A percentile compares a stretch with the other conserved stretches of the same genome.
Conservation (phyloP, 1,139 yeast genomes). For the Kurtzmaniella quercitrusa region DNA sequence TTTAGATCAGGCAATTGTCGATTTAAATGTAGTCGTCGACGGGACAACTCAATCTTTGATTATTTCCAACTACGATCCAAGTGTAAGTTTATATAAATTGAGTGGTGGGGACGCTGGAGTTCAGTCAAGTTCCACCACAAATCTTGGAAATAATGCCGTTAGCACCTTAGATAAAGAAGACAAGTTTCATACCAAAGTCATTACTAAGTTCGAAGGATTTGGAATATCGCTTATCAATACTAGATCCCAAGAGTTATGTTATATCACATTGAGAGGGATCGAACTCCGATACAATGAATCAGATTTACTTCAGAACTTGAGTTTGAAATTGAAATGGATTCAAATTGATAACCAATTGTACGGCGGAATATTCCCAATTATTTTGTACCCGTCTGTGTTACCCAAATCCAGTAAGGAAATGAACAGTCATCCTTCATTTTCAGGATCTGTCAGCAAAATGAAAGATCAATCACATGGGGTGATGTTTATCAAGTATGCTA, state of each 20-base stretch:
- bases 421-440: constrained; percentile 85
- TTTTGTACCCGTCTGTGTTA: constrained; percentile 86
- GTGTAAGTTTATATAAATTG: constrained; percentile 66
- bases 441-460: constrained; percentile 77
- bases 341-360: constrained; percentile 90
- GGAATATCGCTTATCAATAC: constrained; percentile 83
- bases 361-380: constrained; percentile 85
- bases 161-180: constrained; percentile 68
- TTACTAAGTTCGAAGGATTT: constrained; percentile 75
- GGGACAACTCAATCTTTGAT: constrained; percentile 91
- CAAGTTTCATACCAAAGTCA: constrained; percentile 56
- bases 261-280: constrained; percentile 73
- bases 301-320: constrained; percentile 74
- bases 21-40: constrained; percentile 90
- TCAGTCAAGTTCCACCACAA: constrained; percentile 24
- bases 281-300: constrained; percentile 82
- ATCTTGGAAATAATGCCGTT: constrained; percentile 40
- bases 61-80: constrained; percentile 77
- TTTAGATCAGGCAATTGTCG: constrained; percentile 54
- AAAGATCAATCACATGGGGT: constrained; percentile 92
- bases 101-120: constrained; percentile 21
- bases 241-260: constrained; percentile 72
- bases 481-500: constrained; percentile 84
- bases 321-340: constrained; percentile 86
- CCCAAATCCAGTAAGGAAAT: constrained; percentile 83